Evolutionary conservation across 176 grass and related monocot species (phyloP), one percentile per base, ranked within the genome.

Genomic region (Puya raimondii): DNA sequence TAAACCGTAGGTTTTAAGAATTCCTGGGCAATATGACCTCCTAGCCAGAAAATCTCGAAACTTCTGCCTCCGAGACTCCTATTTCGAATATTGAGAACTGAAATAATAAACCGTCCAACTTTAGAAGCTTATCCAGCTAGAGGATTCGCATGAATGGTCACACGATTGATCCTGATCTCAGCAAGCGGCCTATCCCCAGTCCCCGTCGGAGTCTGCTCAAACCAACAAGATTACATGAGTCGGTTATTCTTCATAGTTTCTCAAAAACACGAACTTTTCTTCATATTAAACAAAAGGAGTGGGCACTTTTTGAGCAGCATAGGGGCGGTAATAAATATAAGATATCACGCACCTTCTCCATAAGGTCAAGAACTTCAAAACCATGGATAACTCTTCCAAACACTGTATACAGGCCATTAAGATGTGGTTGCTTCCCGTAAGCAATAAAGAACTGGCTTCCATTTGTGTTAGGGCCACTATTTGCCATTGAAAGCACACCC

Each of bases 341-440:
- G 17, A 63, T 48, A 73, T 2, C 14, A 25, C 17, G 6, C 51
- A 86, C 85, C 90, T 99, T 99, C 76, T 99, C 94, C 94, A 99
- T 93, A 65, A 99, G 80, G 78, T 93, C 94, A 20, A 99, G 87
- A 14, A 93, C 85, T 75, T 93, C 94, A 78, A 99, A 99, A 3
- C 89, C 94, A 70, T 99, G 94, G 76, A 99, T 99, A 21, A 99
- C 94, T 91, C 88, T 93, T 77, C 90, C 94, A 78, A 93, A 99
- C 23, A 99, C n/a, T 68, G 94, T 99, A 74, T 91, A 93, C 75
- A 88, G 85, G 51, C 90, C 94, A 81, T 99, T 99, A 72, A 99
- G 79, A 75, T 93, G 94, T 58, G 94, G 94, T 80, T 99, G 87
- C 70, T 93, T 99, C 73, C 79, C 90, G 57, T 92, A 99, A 56